A percentile compares a stretch with the other conserved stretches of the same genome.
phyloP scores from a whole-genome alignment of 1,139 yeast species.

The Yamadazyma dushanensis region DNA sequence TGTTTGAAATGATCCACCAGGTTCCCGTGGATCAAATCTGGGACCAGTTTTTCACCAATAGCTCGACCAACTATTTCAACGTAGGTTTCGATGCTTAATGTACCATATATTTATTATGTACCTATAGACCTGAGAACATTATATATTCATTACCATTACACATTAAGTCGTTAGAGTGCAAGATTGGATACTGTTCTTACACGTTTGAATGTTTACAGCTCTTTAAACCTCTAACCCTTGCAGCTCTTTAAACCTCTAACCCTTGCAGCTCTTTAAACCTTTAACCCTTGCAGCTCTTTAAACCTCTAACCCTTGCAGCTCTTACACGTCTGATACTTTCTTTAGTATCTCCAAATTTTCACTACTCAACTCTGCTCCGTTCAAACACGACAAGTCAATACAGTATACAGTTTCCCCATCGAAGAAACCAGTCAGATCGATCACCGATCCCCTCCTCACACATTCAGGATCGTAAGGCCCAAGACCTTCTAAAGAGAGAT shows the following conservation, averaged over 20 bases:
- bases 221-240: no score
- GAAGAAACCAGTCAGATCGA: conserved; percentile 20
- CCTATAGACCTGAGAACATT: no score
- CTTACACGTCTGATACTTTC: no score
- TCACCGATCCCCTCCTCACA: conserved; percentile 17
- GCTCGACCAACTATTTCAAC: conserved; percentile 7
- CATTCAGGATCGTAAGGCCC: conserved; percentile 9
- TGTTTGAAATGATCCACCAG: conserved; percentile 63
- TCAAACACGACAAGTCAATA: conserved; percentile 4
- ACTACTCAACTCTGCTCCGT: neutral
- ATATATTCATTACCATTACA: no score
- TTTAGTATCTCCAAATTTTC: conserved; percentile 1
- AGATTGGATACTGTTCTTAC: no score
- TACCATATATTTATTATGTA: no score
- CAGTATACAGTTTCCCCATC: conserved; percentile 3
- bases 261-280: no score
- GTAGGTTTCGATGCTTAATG: conserved; percentile 20
- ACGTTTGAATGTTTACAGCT: no score
- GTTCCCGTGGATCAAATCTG: conserved; percentile 71
- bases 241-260: no score
- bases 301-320: no score
- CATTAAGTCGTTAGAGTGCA: no score
- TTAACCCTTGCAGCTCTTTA: no score
- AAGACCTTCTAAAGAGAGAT: conserved; percentile 9
- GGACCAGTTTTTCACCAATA: conserved; percentile 66